Percentiles rank a stretch among this genome's conserved stretches.
Evolutionary conservation across 2,329 filamentous ascomycete genomes (phyloP).

Genomic region (Byssochlamys sp.): DNA sequence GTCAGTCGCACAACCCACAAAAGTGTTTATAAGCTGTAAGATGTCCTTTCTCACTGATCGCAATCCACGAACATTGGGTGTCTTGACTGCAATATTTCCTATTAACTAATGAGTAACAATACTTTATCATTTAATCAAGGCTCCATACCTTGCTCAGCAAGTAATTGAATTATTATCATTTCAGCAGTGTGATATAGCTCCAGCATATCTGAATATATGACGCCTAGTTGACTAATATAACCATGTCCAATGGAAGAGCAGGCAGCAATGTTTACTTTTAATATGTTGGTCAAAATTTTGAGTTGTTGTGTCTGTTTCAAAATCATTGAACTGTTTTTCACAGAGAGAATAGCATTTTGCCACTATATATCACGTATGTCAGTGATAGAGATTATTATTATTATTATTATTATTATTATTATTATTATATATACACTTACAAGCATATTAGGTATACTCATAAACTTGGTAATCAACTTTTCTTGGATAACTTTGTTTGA

Average conservation of each 20-base stretch:
- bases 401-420: too few species aligned
- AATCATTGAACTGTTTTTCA: too few species aligned
- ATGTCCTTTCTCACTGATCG: slow-evolving; percentile 99
- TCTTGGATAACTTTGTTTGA: slow-evolving; percentile 97
- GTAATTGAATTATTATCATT: too few species aligned
- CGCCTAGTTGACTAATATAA: slow-evolving; percentile 96
- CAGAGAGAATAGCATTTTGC: too few species aligned
- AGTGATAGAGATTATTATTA: too few species aligned
- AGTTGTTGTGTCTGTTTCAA: too few species aligned
- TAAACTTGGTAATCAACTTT: slow-evolving; percentile 77
- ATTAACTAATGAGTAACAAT: too few species aligned
- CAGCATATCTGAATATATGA: slow-evolving; percentile 96
- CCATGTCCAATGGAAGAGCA: slow-evolving; percentile 91
- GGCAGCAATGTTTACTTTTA: slow-evolving; percentile 99
- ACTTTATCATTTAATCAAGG: too few species aligned
- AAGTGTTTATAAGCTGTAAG: slow-evolving; percentile 92
- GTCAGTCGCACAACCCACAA: slow-evolving; percentile 96
- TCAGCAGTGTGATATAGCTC: slow-evolving; percentile 97
- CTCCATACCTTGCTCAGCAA: too few species aligned
- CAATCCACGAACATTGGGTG: slow-evolving; percentile 87
- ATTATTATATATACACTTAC: too few species aligned
- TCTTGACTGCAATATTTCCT: slow-evolving; percentile 89
- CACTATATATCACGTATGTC: too few species aligned
- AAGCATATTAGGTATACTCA: slow-evolving; percentile 94
- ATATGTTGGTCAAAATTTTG: slow-evolving; percentile 98